These are phyloP conservation scores for Flaveria brownii DNA, from an alignment of 129 eudicot species.

Conservation along the genomic window DNA sequence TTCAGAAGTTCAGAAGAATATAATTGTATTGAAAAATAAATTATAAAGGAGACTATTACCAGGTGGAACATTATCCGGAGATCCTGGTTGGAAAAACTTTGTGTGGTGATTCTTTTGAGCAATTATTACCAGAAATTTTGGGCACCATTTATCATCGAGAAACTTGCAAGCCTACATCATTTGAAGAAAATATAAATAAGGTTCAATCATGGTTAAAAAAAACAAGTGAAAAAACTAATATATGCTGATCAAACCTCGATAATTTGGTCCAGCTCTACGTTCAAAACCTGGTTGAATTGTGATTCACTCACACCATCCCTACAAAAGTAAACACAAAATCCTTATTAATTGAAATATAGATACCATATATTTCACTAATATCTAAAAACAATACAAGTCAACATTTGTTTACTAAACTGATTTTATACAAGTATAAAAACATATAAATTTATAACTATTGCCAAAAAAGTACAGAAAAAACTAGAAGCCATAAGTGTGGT, in stretches of 20 bases:
- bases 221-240: constrained; percentile 1
- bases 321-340: neutral
- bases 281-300: constrained; percentile 74
- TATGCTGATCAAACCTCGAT: constrained; percentile 49
- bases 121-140: constrained; percentile 65
- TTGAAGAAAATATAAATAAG: neutral
- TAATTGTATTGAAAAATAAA: neutral
- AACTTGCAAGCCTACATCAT: constrained; percentile 63
- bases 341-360: neutral
- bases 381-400: neutral
- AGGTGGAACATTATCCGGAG: constrained; percentile 80
- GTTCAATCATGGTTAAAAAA: neutral
- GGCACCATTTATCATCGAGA: constrained; percentile 75
- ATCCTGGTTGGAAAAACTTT: constrained; percentile 62
- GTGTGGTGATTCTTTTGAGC: constrained; percentile 89
- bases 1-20: neutral
- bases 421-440: neutral
- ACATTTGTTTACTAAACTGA: neutral
- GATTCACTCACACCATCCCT: constrained; percentile 93
- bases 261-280: constrained; percentile 71
- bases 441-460: neutral
- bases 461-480: neutral
- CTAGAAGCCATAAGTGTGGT: neutral
- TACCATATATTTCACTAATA: neutral
- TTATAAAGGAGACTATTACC: constrained; percentile 34